Conservation (phyloP, 768 basidiomycete species). For the Dentipellis sp. region DNA sequence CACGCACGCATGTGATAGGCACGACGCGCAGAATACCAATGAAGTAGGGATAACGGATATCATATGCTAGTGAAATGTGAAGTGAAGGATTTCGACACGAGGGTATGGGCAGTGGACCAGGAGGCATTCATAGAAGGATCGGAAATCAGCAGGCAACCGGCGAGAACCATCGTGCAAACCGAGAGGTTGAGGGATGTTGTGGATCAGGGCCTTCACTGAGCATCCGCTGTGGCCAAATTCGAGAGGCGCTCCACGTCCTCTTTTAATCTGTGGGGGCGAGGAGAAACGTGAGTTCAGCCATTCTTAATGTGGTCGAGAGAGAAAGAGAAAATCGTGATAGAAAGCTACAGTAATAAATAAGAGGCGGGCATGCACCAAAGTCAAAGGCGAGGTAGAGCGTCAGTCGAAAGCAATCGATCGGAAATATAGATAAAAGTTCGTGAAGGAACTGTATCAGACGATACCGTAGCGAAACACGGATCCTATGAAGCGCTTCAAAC, state of each 20-base stretch:
- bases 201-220: not conserved
- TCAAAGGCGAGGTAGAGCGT: conserved; percentile 22
- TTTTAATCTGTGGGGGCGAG: conserved; percentile 42
- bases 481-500: conserved; percentile 34
- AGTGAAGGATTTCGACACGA: not conserved
- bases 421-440: conserved; percentile 14
- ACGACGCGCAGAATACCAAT: not conserved
- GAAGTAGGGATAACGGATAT: not conserved
- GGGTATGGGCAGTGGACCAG: not conserved
- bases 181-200: conserved; percentile 3
- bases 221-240: conserved; percentile 30
- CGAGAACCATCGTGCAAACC: not conserved
- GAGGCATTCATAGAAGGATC: not conserved
- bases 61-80: not conserved
- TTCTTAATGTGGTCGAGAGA: conserved; percentile 6
- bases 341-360: conserved; percentile 19
- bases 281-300: not conserved
- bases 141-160: not conserved
- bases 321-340: conserved; percentile 10
- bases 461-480: conserved; percentile 13
- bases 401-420: too few relatives aligned
- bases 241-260: conserved; percentile 49
- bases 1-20: not conserved
- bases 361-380: not conserved
- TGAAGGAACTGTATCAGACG: conserved; percentile 23